Conservation (phyloP, 768 basidiomycete species). For the Podaxis carcinomalis region DNA sequence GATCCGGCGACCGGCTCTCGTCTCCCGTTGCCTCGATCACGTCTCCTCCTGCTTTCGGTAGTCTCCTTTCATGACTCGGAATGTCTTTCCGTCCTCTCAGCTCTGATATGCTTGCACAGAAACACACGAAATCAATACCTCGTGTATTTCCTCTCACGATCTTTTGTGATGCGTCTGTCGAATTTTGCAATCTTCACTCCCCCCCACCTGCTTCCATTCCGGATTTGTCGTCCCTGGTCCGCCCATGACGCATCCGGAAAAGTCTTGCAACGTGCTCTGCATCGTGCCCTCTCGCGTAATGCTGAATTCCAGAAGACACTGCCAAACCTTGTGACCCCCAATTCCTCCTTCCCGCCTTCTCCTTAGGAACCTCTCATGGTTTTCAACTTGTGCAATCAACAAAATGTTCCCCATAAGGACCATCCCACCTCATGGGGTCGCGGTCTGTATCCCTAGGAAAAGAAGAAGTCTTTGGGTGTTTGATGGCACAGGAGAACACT, state of each 20-base stretch:
- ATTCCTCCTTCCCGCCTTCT: background rate
- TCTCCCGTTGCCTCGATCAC: background rate
- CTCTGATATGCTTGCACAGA: no score
- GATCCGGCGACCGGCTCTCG: background rate
- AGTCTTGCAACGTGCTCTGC: conserved; percentile 35
- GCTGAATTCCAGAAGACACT: background rate
- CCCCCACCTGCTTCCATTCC: conserved; percentile 5
- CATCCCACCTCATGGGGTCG: no score
- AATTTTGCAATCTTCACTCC: background rate
- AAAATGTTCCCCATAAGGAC: background rate
- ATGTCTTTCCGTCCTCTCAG: background rate
- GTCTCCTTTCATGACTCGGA: background rate
- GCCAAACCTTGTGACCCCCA: background rate
- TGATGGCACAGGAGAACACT: no score
- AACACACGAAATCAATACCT: background rate
- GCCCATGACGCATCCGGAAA: conserved; percentile 1
- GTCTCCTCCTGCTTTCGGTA: no score
- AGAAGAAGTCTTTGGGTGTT: no score
- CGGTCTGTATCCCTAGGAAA: no score
- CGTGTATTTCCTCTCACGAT: background rate
- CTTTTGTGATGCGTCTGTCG: background rate
- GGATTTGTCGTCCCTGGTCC: background rate
- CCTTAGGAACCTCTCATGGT: background rate
- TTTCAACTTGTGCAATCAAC: background rate
- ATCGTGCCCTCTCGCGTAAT: conserved; percentile 25